A percentile compares a stretch with the other conserved stretches of the same genome.
phyloP scores from a whole-genome alignment of 257 asterid species.

The Lycium barbarum region DNA sequence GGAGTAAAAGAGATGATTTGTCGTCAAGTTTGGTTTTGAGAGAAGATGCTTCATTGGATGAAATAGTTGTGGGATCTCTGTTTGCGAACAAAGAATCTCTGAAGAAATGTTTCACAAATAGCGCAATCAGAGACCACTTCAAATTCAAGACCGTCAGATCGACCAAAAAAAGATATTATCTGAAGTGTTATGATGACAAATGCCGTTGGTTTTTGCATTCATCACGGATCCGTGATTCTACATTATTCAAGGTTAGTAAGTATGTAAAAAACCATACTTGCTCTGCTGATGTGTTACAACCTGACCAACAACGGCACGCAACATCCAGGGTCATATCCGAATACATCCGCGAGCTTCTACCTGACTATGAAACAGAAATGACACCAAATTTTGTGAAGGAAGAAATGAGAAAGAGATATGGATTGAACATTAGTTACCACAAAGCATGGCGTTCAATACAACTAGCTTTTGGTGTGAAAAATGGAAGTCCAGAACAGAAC shows the following conservation, averaged over 20 bases:
- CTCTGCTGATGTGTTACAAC: conserved; percentile 27
- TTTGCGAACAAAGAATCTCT: conserved; percentile 22
- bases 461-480: conserved; percentile 28
- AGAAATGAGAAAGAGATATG: conserved; percentile 30
- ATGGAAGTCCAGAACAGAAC: conserved; percentile 20
- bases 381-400: conserved; percentile 31
- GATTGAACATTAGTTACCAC: conserved; percentile 29
- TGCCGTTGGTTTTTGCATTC: conserved; percentile 26
- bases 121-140: conserved; percentile 23
- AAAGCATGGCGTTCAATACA: conserved; percentile 33
- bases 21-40: conserved; percentile 1
- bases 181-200: conserved; percentile 24
- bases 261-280: conserved; percentile 19
- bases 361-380: conserved; percentile 29
- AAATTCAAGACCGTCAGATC: conserved; percentile 29
- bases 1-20: conserved; percentile 1
- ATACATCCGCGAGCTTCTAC: conserved; percentile 29
- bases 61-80: conserved; percentile 20
- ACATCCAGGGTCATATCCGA: conserved; percentile 27
- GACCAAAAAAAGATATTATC: conserved; percentile 27
- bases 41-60: conserved; percentile 28
- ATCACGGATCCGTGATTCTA: conserved; percentile 21
- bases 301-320: conserved; percentile 31
- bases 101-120: conserved; percentile 29
- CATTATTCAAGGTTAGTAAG: conserved; percentile 22